Conservation (phyloP, 352 stramenopile species). For the Globisporangium takayamanum region DNA sequence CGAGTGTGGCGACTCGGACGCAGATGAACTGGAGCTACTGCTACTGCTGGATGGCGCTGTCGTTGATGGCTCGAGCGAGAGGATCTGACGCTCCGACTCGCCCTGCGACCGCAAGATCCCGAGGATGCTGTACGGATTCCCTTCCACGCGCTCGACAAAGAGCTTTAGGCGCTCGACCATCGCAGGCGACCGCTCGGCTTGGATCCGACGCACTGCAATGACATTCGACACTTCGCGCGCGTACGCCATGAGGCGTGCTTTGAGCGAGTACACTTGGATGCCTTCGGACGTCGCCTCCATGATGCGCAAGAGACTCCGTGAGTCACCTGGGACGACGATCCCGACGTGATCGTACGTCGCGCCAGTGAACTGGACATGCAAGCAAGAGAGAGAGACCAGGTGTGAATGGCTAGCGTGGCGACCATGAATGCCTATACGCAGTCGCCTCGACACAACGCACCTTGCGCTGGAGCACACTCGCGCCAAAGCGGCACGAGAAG, state of each 20-base stretch:
- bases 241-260: slow-evolving; percentile 72
- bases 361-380: slow-evolving; percentile 45
- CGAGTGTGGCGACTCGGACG: background rate
- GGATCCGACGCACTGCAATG: slow-evolving; percentile 67
- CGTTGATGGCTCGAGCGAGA: background rate
- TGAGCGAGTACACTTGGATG: slow-evolving; percentile 77
- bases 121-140: slow-evolving; percentile 82
- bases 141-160: slow-evolving; percentile 67
- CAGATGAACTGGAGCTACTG: background rate
- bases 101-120: slow-evolving; percentile 52
- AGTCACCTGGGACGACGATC: slow-evolving; percentile 67
- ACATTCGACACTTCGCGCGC: slow-evolving; percentile 70
- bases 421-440: background rate
- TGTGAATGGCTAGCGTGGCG: background rate
- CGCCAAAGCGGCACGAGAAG: slow-evolving; percentile 75
- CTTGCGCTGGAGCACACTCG: slow-evolving; percentile 74
- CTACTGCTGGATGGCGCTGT: background rate
- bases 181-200: slow-evolving; percentile 32
- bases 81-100: slow-evolving; percentile 36
- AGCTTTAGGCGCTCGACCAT: slow-evolving; percentile 30
- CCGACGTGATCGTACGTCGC: slow-evolving; percentile 78
- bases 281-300: slow-evolving; percentile 76
- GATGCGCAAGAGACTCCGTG: slow-evolving; percentile 53
- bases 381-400: background rate
- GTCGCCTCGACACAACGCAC: slow-evolving; percentile 16